These are phyloP conservation scores for Solioccasus polychromus DNA, from an alignment of 768 basidiomycete genomes.

Conservation along the genomic window DNA sequence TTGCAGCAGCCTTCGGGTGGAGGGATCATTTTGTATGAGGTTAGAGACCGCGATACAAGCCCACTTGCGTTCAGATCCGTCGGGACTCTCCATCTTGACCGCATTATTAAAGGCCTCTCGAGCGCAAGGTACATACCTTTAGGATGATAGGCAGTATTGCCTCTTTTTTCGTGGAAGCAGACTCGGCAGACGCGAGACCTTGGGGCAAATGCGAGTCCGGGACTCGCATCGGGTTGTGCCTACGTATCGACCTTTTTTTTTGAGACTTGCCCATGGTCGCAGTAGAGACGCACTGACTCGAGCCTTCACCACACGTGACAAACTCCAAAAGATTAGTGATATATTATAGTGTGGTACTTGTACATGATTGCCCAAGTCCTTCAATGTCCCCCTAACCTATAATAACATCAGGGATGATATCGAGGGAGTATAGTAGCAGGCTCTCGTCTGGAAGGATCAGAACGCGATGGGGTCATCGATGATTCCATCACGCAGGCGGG, in stretches of 20 bases:
- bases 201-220: conserved; percentile 89
- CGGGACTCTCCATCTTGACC: conserved; percentile 68
- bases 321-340: conserved; percentile 21
- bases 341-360: conserved; percentile 22
- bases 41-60: conserved; percentile 96
- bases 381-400: not conserved
- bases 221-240: conserved; percentile 92
- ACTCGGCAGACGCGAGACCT: conserved; percentile 72
- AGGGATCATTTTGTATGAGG: conserved; percentile 92
- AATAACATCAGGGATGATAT: conserved; percentile 25
- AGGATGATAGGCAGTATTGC: conserved; percentile 85
- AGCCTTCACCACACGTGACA: not conserved
- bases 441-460: conserved; percentile 1
- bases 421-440: conserved; percentile 20
- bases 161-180: conserved; percentile 71
- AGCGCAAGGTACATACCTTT: conserved; percentile 53
- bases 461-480: not conserved
- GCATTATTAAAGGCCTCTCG: not conserved
- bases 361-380: conserved; percentile 17
- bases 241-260: conserved; percentile 78
- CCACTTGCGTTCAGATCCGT: conserved; percentile 85
- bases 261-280: conserved; percentile 85
- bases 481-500: not conserved
- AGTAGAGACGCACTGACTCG: too few species aligned
- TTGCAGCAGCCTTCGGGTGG: conserved; percentile 84